Evolutionary conservation across 768 basidiomycete species (phyloP), one percentile per base, ranked within the genome.

Genomic region (Stropharia rugosoannulata): DNA sequence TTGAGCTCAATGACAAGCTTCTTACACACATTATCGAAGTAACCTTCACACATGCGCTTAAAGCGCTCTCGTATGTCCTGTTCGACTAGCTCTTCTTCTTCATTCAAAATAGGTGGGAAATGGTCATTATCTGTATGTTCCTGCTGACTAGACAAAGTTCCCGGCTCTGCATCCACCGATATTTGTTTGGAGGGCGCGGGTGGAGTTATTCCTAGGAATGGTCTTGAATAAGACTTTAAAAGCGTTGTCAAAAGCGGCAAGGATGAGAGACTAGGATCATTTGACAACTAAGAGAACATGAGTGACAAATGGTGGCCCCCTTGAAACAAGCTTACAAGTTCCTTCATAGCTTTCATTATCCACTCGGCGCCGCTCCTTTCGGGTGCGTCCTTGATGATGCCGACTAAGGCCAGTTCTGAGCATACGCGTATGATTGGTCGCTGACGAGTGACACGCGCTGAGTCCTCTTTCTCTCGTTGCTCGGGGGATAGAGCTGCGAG

Each of bases 401-500:
- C 93, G 1, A 97, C 87, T 18, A 97, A 75, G 9, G 93, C 95
- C 39, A 98, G 77, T 71, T 99, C 97, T 1, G 93, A 85, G 62
- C 91, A 90, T 16, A 98, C 85, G 42, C 95, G 82, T 54, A 98
- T 73, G 32, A 95, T 75, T 2, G 93, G 92, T 18, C 97, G 81
- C 69, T 98, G 95, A 46, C 89, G 86, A 5, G 82, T 64, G 25
- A 99, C 74, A 22, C 97, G 81, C 8, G 84, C 74, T 47, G 82
- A 75, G 60, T 98, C 95, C 59, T 99, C 97, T 71, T 93, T 96
- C 67, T 99, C 97, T 46, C 88, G 84, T 62, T 94, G 95, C 64
- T 94, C 93, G 0, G 79, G 76, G 2, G 81, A 73, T 45, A 92
- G 67, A 5, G 77, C 69, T n/a, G 83, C 73, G 3, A 91, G 72